Evolutionary conservation across 2,329 filamentous ascomycete genomes (phyloP).

Genomic region (Pseudopithomyces chartarum): DNA sequence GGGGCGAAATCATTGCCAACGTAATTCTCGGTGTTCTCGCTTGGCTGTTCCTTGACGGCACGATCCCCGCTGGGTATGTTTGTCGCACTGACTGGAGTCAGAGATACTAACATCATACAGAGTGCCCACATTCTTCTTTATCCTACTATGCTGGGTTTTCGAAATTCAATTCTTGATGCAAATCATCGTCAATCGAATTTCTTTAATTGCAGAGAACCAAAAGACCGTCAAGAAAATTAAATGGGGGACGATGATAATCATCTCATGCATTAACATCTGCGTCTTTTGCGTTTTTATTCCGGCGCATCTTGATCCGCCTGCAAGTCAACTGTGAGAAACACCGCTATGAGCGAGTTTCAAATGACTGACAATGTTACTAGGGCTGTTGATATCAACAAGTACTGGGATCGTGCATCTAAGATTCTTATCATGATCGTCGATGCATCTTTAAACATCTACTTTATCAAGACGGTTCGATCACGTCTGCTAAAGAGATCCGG

Average conservation of each 20-base stretch:
- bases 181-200: conserved; percentile 61
- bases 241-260: conserved; percentile 53
- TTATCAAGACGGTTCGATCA: conserved; percentile 49
- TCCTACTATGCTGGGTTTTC: conserved; percentile 39
- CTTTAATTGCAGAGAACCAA: conserved; percentile 52
- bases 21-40: conserved; percentile 33
- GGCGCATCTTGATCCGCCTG: conserved; percentile 42
- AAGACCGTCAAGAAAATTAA: conserved; percentile 50
- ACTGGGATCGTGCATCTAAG: conserved; percentile 61
- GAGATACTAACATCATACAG: conserved; percentile 16
- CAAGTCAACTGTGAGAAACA: not conserved
- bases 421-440: conserved; percentile 58
- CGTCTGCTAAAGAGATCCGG: conserved; percentile 46
- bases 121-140: conserved; percentile 38
- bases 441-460: conserved; percentile 58
- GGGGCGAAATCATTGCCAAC: conserved; percentile 38
- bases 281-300: conserved; percentile 63
- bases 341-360: not conserved
- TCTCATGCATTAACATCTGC: conserved; percentile 57
- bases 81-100: not conserved
- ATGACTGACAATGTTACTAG: too few relatives aligned
- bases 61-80: conserved; percentile 34
- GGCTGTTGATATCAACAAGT: conserved; percentile 53
- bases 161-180: conserved; percentile 58
- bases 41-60: conserved; percentile 37